Base-by-base conservation (phyloP, 257 asterid species). In the Petunia secreta region DNA sequence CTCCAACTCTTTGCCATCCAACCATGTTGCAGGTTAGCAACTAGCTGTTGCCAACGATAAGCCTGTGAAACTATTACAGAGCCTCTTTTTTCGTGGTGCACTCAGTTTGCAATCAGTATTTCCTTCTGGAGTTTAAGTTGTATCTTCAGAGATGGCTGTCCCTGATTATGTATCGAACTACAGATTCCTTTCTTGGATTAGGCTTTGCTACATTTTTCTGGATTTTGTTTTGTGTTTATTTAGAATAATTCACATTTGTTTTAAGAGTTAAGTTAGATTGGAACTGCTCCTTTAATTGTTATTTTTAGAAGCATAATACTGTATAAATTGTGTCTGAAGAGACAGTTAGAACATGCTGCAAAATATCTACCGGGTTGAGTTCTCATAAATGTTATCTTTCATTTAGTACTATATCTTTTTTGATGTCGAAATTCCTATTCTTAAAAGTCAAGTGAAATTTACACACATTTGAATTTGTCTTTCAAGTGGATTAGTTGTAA, bases 1-100 rank as follows among this genome's bases (percentile, higher is more conserved):
- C 44, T 48, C 44, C 6, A n/a, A 62, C 39, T 60, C 63, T 80
- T 75, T 86, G 54, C 81, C 71, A 60, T 50, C 65, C 59, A 8
- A 85, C 74, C 86, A 80, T 80, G 82, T 81, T 75, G 77, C 48
- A 74, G 52, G 77, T 58, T 74, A 81, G 84, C 76, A 82, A 81
- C 75, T 66, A 85, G 75, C 78, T 54, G 48, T 63, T 76, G 75
- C 68, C 64, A 60, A 76, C 34, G 85, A 79, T 73, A n/a, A 85
- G 82, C 84, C 83, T 80, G 87, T 84, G 90, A 84, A 88, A 85
- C 85, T 81, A 78, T 89, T 41, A n/a, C n/a, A n/a, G 75, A 60
- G 68, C 78, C 78, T 59, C 36, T 67, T 80, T 63, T 63, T 50
- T 71, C 6, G 34, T 34, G 10, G 60, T 71, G 60, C 77, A 71